Conservation (phyloP, 805 yeast species). For the Debaryomyces tyrocola region DNA sequence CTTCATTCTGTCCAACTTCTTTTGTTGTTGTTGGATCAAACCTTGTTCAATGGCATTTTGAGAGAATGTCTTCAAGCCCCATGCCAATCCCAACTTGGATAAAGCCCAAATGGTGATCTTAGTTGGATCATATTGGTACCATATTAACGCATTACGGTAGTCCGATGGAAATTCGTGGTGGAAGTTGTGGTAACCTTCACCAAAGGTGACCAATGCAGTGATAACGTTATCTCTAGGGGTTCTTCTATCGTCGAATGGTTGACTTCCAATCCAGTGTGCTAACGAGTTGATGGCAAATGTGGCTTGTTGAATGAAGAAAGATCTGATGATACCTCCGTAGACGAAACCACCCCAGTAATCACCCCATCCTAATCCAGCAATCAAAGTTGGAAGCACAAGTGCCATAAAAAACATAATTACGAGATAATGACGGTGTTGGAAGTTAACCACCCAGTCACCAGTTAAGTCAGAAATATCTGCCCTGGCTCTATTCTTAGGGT, state of each 20-base stretch:
- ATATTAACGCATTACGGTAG: constrained; percentile 81
- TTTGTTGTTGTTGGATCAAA: constrained; percentile 77
- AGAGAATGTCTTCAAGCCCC: constrained; percentile 72
- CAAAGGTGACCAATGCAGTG: constrained; percentile 81
- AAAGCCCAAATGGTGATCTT: constrained; percentile 58
- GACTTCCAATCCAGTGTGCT: constrained; percentile 84
- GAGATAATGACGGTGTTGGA: constrained; percentile 79
- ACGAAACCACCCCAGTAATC: constrained; percentile 71
- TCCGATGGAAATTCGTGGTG: constrained; percentile 90
- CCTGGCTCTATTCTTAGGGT: constrained; percentile 78
- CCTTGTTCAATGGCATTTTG: constrained; percentile 84
- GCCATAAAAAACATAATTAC: constrained; percentile 59
- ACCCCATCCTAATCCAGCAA: constrained; percentile 61
- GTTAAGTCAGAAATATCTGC: constrained; percentile 79
- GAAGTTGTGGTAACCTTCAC: constrained; percentile 89
- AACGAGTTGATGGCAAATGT: constrained; percentile 84
- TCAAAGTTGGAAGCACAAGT: constrained; percentile 59
- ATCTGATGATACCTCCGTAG: constrained; percentile 72
- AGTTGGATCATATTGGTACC: constrained; percentile 89
- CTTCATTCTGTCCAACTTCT: constrained; percentile 68
- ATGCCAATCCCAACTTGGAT: constrained; percentile 68
- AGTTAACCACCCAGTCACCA: constrained; percentile 73
- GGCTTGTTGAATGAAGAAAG: constrained; percentile 75
- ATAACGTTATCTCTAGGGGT: constrained; percentile 82
- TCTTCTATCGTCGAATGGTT: constrained; percentile 85